Conservation (phyloP, 176 grass and related monocot genomes). For the Microstegium vimineum region DNA sequence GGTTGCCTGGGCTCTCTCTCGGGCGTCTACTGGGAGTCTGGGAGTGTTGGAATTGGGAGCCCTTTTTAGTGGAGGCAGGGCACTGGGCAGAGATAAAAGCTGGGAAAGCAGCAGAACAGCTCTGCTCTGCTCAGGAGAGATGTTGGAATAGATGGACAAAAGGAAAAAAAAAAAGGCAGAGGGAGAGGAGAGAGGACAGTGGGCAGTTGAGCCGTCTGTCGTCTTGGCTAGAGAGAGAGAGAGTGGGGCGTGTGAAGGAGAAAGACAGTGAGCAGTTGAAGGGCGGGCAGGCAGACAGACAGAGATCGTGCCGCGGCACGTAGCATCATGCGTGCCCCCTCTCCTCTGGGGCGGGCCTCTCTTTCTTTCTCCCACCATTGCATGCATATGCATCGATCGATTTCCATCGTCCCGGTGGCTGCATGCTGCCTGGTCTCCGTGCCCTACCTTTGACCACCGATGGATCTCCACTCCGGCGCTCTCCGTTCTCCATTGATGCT, state of each 20-base stretch:
- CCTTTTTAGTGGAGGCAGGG: slow-evolving; percentile 4
- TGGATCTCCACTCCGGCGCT: no score
- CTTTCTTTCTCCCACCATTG: no score
- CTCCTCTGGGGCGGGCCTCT: no score
- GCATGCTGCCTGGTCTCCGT: no score
- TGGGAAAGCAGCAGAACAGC: neutral
- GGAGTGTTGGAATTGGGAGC: no score
- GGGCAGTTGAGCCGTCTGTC: slow-evolving; percentile 14
- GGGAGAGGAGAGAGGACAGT: neutral
- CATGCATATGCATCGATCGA: neutral
- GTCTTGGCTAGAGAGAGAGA: neutral
- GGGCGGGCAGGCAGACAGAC: neutral
- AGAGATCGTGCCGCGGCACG: slow-evolving; percentile 20
- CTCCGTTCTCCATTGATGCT: no score
- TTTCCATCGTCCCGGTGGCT: neutral
- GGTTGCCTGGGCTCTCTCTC: neutral
- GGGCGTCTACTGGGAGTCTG: no score
- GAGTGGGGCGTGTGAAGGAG: no score
- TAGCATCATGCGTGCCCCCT: slow-evolving; percentile 5
- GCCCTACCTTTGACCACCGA: slow-evolving; percentile 17
- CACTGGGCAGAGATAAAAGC: neutral
- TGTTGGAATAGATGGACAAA: neutral
- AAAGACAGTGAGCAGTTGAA: neutral
- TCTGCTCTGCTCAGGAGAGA: neutral
- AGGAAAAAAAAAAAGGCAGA: no score